Conservation (phyloP, 768 basidiomycete species). For the Lactarius tabidus region DNA sequence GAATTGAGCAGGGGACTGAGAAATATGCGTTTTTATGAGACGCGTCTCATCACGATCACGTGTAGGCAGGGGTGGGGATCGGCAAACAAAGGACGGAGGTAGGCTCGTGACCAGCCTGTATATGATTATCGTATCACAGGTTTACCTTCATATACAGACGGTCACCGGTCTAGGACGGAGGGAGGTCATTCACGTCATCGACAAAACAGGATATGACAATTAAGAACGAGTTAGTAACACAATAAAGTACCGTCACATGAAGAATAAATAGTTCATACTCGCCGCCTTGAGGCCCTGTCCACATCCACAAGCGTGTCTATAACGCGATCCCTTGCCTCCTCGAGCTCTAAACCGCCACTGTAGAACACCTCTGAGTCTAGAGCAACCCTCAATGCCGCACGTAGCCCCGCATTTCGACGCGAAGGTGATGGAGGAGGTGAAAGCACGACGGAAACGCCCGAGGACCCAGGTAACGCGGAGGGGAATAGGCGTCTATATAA, state of each 20-base stretch:
- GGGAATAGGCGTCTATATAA: slow-evolving; percentile 61
- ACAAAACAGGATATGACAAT: background rate
- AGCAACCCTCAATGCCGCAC: slow-evolving; percentile 46
- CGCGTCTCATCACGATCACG: slow-evolving; percentile 14
- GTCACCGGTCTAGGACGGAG: no score
- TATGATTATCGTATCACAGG: no score
- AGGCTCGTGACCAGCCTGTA: no score
- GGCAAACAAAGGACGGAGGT: no score
- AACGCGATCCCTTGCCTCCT: slow-evolving; percentile 72
- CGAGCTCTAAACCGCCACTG: slow-evolving; percentile 39
- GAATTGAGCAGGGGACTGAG: background rate
- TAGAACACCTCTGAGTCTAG: slow-evolving; percentile 54
- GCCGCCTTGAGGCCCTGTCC: slow-evolving; percentile 23
- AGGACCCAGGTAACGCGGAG: slow-evolving; percentile 23
- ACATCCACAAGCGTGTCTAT: slow-evolving; percentile 61
- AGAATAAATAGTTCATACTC: slow-evolving; percentile 14
- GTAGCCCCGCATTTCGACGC: slow-evolving; percentile 38
- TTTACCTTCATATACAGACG: no score
- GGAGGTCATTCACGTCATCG: background rate
- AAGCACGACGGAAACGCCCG: slow-evolving; percentile 37
- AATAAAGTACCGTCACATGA: slow-evolving; percentile 23
- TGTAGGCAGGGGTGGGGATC: background rate
- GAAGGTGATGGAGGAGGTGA: slow-evolving; percentile 60
- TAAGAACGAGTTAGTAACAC: slow-evolving; percentile 11
- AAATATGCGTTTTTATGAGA: slow-evolving; percentile 6